A percentile compares a stretch with the other conserved stretches of the same genome.
phyloP scores from a whole-genome alignment of 1,284 basidiomycete species.

The Puccinia horiana region DNA sequence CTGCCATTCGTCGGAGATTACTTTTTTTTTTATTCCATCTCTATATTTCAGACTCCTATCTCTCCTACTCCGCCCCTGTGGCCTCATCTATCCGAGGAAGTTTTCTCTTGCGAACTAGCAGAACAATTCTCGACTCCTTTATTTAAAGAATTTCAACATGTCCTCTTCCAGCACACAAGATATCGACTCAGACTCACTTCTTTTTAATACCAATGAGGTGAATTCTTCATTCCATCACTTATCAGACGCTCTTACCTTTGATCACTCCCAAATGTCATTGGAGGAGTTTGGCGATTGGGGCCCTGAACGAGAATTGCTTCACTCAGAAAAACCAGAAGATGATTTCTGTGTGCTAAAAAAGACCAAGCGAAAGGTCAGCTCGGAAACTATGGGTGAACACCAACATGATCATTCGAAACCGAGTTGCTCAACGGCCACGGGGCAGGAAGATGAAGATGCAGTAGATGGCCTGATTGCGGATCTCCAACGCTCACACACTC shows the following conservation, averaged over 20 bases:
- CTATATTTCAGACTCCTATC: conserved; percentile 16
- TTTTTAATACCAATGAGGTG: conserved; percentile 32
- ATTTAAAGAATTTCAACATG: conserved; percentile 8
- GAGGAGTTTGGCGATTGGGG: conserved; percentile 7
- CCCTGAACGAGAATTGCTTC: conserved; percentile 18
- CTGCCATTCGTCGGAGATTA: conserved; percentile 1
- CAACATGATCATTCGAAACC: conserved; percentile 9
- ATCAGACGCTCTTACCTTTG: conserved; percentile 16
- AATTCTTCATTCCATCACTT: neutral
- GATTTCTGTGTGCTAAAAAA: conserved; percentile 4
- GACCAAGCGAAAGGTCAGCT: neutral
- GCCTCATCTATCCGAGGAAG: conserved; percentile 20
- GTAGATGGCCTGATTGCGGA: conserved; percentile 32
- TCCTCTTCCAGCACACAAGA: conserved; percentile 13
- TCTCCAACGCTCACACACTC: conserved; percentile 16
- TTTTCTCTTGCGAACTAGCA: neutral
- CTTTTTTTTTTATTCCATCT: neutral
- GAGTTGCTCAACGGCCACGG: conserved; percentile 20
- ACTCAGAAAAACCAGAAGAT: conserved; percentile 11
- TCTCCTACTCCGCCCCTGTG: conserved; percentile 10
- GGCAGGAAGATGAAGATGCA: conserved; percentile 15
- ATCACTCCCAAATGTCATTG: conserved; percentile 17
- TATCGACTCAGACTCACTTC: conserved; percentile 14
- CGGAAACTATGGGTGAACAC: neutral
- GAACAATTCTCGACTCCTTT: neutral